These are phyloP conservation scores for Rubia peregrina DNA, from an alignment of 305 asterid species.

Conservation along the genomic window DNA sequence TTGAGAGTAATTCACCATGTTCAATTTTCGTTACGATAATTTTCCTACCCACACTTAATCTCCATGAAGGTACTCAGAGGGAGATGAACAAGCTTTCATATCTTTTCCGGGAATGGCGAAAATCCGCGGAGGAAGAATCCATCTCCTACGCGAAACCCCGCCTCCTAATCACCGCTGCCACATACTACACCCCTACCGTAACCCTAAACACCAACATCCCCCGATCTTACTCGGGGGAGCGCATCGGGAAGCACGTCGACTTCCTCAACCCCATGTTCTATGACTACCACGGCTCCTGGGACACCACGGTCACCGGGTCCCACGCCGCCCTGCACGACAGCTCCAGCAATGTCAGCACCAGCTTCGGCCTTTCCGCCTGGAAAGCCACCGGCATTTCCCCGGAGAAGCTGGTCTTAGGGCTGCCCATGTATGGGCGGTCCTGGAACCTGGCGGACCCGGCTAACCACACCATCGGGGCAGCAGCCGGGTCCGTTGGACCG, in stretches of 20 bases:
- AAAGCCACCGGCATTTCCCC: constrained; percentile 26
- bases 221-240: constrained; percentile 29
- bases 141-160: constrained; percentile 25
- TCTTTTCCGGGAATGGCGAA: constrained; percentile 41
- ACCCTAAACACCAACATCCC: constrained; percentile 13
- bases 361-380: constrained; percentile 49
- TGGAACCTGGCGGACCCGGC: constrained; percentile 47
- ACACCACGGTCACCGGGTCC: constrained; percentile 32
- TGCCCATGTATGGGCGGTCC: constrained; percentile 55
- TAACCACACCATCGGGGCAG: constrained; percentile 47
- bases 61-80: constrained; percentile 2
- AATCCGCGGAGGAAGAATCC: constrained; percentile 28
- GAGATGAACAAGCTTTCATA: constrained; percentile 43
- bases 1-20: too few relatives aligned
- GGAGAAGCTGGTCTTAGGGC: constrained; percentile 43
- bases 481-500: constrained; percentile 48
- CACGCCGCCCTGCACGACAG: constrained; percentile 41
- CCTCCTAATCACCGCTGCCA: constrained; percentile 41
- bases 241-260: constrained; percentile 29
- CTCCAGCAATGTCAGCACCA: constrained; percentile 45
- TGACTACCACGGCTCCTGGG: constrained; percentile 41
- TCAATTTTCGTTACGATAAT: too few relatives aligned
- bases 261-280: constrained; percentile 40
- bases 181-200: constrained; percentile 34
- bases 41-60: neutral